Evolutionary conservation across 2,329 filamentous ascomycete genomes (phyloP), one percentile per base, ranked within the genome.

Genomic region (Calonectria multiphialidica): DNA sequence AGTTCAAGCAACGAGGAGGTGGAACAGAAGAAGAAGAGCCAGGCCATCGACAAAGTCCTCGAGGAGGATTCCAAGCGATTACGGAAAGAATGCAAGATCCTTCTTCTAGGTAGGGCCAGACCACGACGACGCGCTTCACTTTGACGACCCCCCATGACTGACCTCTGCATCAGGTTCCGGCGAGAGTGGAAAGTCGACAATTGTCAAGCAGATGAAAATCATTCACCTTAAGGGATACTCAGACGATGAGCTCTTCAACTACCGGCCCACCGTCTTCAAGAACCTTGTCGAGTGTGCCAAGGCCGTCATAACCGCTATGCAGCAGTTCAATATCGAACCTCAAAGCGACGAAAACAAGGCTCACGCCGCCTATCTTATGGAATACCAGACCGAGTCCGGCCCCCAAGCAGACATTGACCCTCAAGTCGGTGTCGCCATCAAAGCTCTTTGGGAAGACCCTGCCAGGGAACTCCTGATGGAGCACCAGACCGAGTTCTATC

Each of bases 171-270:
- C 83, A 98, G 97, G 97, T 77, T 98, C 97, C 76, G 97, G 97
- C 77, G 97, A 99, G 87, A 98, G 96, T 85, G 97, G 97, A 78
- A 99, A 99, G 86, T 98, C 97, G 71, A 99, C 97, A 12, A 98
- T 99, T 80, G 97, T 99, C 78, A 99, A 99, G 86, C 97, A 99
- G 89, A 99, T 99, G 97, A 99, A 98, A 87, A 99, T 99, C 80
- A 98, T 99, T 81, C 97, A 99, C 82, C 93, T 98, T 80, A 98
- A 98, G 86, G 97, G 97, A 73, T 99, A 99, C 85, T 96, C 95
- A 13, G 92, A 95, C 77, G 96, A 98, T 80, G 97, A 99, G 85
- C 89, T 98, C 62, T 94, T 94, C 80, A 93, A 98, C 82, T 98
- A 98, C 87, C 94, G 97, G 72, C 91, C 98, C 74, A 98, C 97